Conservation (phyloP, 1,284 basidiomycete species). For the Naganishia sp. region DNA sequence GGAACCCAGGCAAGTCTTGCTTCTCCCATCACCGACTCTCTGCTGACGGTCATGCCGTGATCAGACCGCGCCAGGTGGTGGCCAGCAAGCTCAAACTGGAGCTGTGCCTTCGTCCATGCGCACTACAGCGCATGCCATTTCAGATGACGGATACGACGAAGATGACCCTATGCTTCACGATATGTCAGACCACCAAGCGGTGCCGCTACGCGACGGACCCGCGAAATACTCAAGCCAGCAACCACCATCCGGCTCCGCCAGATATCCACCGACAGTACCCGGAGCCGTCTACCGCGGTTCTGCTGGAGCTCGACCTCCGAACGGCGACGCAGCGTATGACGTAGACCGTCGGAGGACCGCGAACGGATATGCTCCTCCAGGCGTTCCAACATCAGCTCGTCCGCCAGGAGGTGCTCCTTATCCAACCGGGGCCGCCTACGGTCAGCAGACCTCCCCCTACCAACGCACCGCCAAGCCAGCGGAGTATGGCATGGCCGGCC, state of each 20-base stretch:
- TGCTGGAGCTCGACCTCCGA: conserved; percentile 6
- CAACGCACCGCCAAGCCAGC: conserved; percentile 5
- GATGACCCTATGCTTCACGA: conserved; percentile 17
- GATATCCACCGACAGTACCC: conserved; percentile 5
- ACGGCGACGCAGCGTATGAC: neutral
- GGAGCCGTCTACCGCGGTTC: conserved; percentile 5
- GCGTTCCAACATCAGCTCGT: neutral
- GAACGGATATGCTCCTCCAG: conserved; percentile 8
- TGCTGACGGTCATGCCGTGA: neutral
- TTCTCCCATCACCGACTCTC: neutral
- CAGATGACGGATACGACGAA: conserved; percentile 27
- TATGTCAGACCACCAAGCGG: neutral
- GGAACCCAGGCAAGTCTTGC: conserved; percentile 17
- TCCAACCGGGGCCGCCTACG: conserved; percentile 2
- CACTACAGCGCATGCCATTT: conserved; percentile 4
- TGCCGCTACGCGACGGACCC: neutral
- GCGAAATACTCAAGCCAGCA: neutral
- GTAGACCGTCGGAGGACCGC: neutral
- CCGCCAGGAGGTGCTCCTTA: conserved; percentile 10
- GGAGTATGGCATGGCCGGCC: conserved; percentile 16
- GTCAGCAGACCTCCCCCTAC: conserved; percentile 5
- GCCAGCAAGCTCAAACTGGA: conserved; percentile 6
- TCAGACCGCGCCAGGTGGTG: conserved; percentile 28
- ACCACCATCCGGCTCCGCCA: conserved; percentile 1
- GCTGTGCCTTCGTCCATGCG: neutral